A percentile compares a stretch with the other conserved stretches of the same genome.
phyloP scores from a whole-genome alignment of 148 eudicot species.

The Beta vulgaris region DNA sequence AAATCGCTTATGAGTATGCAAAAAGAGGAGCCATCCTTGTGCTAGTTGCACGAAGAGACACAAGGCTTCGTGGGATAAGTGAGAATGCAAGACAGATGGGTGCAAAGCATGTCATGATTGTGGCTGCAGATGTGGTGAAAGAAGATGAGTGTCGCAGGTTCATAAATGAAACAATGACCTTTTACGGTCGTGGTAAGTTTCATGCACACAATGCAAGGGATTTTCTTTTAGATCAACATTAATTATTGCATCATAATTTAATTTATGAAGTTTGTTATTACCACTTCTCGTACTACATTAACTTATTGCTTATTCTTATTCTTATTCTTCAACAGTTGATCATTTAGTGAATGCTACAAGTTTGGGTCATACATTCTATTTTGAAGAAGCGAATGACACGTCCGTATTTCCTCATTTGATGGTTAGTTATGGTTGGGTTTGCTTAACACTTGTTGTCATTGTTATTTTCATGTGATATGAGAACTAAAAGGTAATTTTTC shows the following conservation, averaged over 20 bases:
- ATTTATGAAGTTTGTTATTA: too few relatives aligned
- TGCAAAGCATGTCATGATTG: conserved; percentile 71
- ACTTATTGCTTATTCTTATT: too few relatives aligned
- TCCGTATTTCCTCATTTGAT: conserved; percentile 70
- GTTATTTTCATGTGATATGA: neutral
- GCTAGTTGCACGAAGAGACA: conserved; percentile 72
- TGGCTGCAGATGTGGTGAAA: conserved; percentile 92
- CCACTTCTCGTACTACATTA: too few relatives aligned
- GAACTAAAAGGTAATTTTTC: neutral
- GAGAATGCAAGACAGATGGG: conserved; percentile 71
- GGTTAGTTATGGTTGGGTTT: conserved; percentile 34
- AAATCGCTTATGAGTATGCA: conserved; percentile 90
- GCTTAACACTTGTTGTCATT: neutral
- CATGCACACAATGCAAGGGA: neutral
- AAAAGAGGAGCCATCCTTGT: conserved; percentile 71
- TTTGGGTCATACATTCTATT: conserved; percentile 80
- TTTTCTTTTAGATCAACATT: too few relatives aligned
- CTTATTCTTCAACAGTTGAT: conserved; percentile 58
- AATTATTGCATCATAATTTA: too few relatives aligned
- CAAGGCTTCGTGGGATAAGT: conserved; percentile 61
- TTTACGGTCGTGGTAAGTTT: conserved; percentile 63
- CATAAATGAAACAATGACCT: conserved; percentile 56
- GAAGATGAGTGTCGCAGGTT: conserved; percentile 90
- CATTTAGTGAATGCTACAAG: conserved; percentile 89
- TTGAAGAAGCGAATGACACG: conserved; percentile 81